Percentiles rank a stretch among this genome's conserved stretches.
phyloP scores from a whole-genome alignment of 768 basidiomycete species.

The Tylopilus rubrobrunneus region DNA sequence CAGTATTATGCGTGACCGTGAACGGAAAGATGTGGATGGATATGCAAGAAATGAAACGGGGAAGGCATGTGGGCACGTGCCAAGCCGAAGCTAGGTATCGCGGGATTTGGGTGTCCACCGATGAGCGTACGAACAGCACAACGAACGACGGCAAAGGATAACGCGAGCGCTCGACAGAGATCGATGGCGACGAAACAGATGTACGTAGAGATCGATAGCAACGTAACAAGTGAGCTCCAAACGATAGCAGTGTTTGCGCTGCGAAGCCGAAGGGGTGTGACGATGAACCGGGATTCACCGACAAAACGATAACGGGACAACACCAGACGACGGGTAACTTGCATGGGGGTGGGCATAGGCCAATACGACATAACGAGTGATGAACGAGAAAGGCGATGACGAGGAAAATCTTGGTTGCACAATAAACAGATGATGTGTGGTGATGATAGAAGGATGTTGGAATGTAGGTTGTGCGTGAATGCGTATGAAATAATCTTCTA shows the following conservation, averaged over 20 bases:
- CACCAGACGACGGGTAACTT: constrained; percentile 3
- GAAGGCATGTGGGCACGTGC: constrained; percentile 7
- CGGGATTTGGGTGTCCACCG: constrained; percentile 6
- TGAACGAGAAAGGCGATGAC: constrained; percentile 13
- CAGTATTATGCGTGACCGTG: constrained; percentile 2
- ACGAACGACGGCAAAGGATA: constrained; percentile 10
- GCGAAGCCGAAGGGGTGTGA: background rate
- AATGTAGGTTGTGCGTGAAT: constrained; percentile 28
- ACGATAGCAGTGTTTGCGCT: constrained; percentile 17
- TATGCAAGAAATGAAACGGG: constrained; percentile 26
- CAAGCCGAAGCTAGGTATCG: constrained; percentile 17
- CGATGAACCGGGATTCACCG: constrained; percentile 1
- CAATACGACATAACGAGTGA: constrained; percentile 23
- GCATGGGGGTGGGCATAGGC: constrained; percentile 11
- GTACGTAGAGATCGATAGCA: constrained; percentile 27
- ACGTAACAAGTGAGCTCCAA: constrained; percentile 17
- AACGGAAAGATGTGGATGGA: background rate
- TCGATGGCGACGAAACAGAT: constrained; percentile 14
- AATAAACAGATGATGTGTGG: constrained; percentile 27
- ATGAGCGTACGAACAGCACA: constrained; percentile 13
- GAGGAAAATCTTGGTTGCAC: constrained; percentile 23
- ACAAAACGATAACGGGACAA: constrained; percentile 21
- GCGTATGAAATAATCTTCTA: constrained; percentile 20
- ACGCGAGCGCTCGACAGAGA: constrained; percentile 15
- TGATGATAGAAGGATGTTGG: constrained; percentile 19